Evolutionary conservation across 352 stramenopile species (phyloP).

Genomic region (Pilasporangium apinafurcum): DNA sequence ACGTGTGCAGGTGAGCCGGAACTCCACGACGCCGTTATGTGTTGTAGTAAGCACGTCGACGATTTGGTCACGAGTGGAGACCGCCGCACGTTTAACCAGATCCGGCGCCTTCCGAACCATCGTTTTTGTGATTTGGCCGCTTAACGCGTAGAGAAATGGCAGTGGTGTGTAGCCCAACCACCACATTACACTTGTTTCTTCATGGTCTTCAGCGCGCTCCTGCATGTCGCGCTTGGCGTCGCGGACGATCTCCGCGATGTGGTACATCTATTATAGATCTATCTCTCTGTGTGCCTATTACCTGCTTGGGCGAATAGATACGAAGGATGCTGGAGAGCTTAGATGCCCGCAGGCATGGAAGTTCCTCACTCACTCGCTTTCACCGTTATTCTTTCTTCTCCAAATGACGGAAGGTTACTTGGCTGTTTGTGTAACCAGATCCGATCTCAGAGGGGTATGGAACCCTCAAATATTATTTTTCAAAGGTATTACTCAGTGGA

Average conservation of each 20-base stretch:
- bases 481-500: too few relatives aligned
- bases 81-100: conserved; percentile 60
- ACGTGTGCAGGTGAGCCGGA: conserved; percentile 50
- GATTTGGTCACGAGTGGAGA: conserved; percentile 59
- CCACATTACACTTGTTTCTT: conserved; percentile 12
- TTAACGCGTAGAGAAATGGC: conserved; percentile 65
- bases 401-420: too few relatives aligned
- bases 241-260: conserved; percentile 79
- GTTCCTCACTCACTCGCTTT: too few relatives aligned
- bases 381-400: too few relatives aligned
- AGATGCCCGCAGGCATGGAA: too few relatives aligned
- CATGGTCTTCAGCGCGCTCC: conserved; percentile 48
- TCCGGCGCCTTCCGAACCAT: conserved; percentile 76
- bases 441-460: too few relatives aligned
- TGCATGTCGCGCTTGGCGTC: conserved; percentile 77
- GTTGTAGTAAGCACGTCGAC: conserved; percentile 44
- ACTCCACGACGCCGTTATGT: conserved; percentile 46
- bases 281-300: too few relatives aligned
- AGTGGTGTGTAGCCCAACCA: conserved; percentile 70
- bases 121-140: conserved; percentile 56
- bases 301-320: too few relatives aligned
- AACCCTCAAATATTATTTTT: too few relatives aligned
- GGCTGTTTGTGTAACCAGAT: background rate
- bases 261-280: conserved; percentile 59
- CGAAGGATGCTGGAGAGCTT: too few relatives aligned